A percentile compares a stretch with the other conserved stretches of the same genome.
Evolutionary conservation across 495 filamentous ascomycete species (phyloP).

Genomic region (Podospora pseudopauciseta): DNA sequence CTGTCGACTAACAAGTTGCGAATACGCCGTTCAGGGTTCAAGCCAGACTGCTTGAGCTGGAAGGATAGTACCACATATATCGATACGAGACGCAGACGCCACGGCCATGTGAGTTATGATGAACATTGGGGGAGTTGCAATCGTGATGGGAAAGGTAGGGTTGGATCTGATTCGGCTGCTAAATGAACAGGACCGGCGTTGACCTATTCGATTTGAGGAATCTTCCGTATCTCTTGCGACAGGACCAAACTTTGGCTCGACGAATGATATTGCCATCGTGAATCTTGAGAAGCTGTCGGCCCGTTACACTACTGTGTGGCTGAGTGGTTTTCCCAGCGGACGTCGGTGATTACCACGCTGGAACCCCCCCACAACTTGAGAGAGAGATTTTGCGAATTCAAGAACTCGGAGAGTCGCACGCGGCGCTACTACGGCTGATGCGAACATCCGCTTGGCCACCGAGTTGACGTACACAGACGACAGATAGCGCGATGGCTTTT

Average conservation of each 20-base stretch:
- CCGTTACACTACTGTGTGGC: constrained; percentile 2
- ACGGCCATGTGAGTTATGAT: background rate
- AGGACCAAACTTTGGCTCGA: background rate
- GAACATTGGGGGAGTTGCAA: background rate
- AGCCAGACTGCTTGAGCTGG: too few species aligned
- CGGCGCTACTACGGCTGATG: background rate
- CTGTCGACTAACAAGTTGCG: background rate
- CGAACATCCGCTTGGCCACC: background rate
- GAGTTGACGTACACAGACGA: background rate
- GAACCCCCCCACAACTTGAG: too few species aligned
- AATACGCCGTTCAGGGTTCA: background rate
- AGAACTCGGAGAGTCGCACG: background rate
- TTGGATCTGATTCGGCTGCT: background rate
- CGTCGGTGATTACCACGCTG: too few species aligned
- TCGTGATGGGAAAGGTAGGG: background rate
- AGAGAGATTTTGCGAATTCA: too few species aligned
- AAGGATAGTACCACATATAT: constrained; percentile 1
- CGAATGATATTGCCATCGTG: background rate
- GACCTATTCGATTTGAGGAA: background rate
- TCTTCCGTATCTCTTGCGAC: background rate
- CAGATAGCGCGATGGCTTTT: background rate
- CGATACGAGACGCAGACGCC: background rate
- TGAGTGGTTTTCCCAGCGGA: background rate
- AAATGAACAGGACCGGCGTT: background rate
- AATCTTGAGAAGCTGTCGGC: background rate